Evolutionary conservation across 441 rosid genomes (phyloP).

Genomic region (Populus hybrid): DNA sequence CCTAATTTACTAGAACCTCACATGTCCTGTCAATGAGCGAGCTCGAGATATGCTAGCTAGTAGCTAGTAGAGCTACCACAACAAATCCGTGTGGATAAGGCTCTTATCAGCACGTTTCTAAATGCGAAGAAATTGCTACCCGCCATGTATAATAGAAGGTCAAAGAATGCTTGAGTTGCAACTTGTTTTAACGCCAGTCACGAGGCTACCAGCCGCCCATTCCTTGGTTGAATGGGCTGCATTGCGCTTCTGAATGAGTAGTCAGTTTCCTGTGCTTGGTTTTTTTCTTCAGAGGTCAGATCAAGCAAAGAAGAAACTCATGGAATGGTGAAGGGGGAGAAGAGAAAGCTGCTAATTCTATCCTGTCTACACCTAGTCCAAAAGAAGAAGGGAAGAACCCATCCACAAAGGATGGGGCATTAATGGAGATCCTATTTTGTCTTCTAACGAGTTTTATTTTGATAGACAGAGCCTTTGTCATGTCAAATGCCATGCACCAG

Average conservation of each 20-base stretch:
- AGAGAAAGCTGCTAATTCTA: conserved; percentile 7
- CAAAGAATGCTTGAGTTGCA: neutral
- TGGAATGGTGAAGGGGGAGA: conserved; percentile 9
- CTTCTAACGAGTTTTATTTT: conserved; percentile 28
- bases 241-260: conserved; percentile 13
- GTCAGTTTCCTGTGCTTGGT: conserved; percentile 17
- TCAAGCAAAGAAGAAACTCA: conserved; percentile 3
- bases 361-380: conserved; percentile 11
- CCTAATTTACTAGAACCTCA: neutral
- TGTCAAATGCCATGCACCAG: neutral
- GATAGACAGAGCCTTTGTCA: conserved; percentile 12
- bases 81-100: conserved; percentile 28
- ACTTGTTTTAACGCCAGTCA: neutral
- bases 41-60: no score
- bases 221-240: conserved; percentile 32
- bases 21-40: neutral
- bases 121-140: conserved; percentile 2
- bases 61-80: neutral
- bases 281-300: neutral
- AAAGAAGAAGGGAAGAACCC: conserved; percentile 16
- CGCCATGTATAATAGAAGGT: neutral
- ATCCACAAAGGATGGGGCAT: conserved; percentile 35
- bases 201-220: conserved; percentile 28
- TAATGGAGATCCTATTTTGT: conserved; percentile 28
- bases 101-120: conserved; percentile 25